These are phyloP conservation scores for Globisporangium paddicum DNA, from an alignment of 352 stramenopile genomes.

Conservation along the genomic window DNA sequence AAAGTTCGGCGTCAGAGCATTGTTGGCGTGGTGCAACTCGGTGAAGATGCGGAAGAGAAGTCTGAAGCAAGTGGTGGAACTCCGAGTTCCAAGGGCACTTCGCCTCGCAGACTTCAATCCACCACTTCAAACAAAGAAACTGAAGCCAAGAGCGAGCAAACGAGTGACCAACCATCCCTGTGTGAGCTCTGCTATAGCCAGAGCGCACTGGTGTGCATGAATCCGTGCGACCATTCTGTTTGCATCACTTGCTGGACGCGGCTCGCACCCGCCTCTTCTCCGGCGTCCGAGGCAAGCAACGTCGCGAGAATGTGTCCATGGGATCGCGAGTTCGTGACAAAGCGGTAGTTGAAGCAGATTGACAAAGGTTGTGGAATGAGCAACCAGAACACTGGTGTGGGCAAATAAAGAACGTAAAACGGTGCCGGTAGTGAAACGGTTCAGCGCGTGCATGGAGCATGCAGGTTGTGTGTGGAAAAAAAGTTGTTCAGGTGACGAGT, in stretches of 20 bases:
- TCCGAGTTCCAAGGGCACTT: not conserved
- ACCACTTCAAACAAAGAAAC: not conserved
- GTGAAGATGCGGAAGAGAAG: not conserved
- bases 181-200: slow-evolving; percentile 49
- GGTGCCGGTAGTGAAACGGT: not conserved
- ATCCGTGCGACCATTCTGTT: slow-evolving; percentile 45
- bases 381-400: not conserved
- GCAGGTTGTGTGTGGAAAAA: not conserved
- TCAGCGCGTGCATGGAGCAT: not conserved
- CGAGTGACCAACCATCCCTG: slow-evolving; percentile 9
- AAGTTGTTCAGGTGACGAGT: not conserved
- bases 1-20: slow-evolving; percentile 43
- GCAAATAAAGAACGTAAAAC: slow-evolving; percentile 9
- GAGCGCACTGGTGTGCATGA: slow-evolving; percentile 42
- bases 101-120: slow-evolving; percentile 1
- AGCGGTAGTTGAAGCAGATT: slow-evolving; percentile 2
- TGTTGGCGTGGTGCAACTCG: slow-evolving; percentile 18
- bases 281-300: not conserved
- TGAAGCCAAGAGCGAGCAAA: slow-evolving; percentile 8
- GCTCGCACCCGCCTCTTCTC: slow-evolving; percentile 5
- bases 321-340: slow-evolving; percentile 51
- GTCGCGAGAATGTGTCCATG: slow-evolving; percentile 42
- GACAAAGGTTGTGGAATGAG: not conserved
- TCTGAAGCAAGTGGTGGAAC: not conserved
- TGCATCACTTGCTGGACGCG: slow-evolving; percentile 33